Conservation (phyloP, 805 yeast species). For the Saccharomycopsis capsularis region DNA sequence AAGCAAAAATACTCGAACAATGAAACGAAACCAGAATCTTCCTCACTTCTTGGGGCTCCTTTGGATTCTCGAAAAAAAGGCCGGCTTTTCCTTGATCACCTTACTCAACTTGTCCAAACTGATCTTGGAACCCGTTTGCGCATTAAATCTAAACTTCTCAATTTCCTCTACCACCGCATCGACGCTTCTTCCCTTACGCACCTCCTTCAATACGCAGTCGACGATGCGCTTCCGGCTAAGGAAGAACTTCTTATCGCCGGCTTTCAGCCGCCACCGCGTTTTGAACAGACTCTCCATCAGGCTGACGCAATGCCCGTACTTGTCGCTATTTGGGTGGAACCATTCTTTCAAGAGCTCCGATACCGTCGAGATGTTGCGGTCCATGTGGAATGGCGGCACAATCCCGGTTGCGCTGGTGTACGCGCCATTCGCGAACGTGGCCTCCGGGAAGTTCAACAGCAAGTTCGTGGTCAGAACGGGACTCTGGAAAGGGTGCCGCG, state of each 20-base stretch:
- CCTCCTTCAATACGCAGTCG: constrained; percentile 8
- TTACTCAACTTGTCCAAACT: constrained; percentile 17
- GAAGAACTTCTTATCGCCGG: constrained; percentile 16
- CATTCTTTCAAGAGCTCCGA: constrained; percentile 14
- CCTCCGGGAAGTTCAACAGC: background rate
- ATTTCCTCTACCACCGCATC: constrained; percentile 5
- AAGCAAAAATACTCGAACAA: too few species aligned
- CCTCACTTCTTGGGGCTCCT: too few species aligned
- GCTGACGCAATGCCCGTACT: constrained; percentile 9
- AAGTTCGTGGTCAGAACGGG: too few species aligned
- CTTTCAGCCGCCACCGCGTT: constrained; percentile 12
- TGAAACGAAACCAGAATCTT: too few species aligned
- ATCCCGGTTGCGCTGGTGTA: background rate
- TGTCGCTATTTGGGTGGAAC: constrained; percentile 13
- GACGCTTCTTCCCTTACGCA: background rate
- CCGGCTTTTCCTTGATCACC: constrained; percentile 10
- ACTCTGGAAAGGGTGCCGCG: too few species aligned
- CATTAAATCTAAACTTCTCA: constrained; percentile 10
- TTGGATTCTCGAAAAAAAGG: too few species aligned
- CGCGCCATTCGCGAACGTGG: background rate
- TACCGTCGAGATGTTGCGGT: constrained; percentile 8
- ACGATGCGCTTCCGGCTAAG: constrained; percentile 13
- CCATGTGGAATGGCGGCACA: constrained; percentile 19
- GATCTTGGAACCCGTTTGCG: constrained; percentile 9
- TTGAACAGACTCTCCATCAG: constrained; percentile 8